Evolutionary conservation across 2,329 filamentous ascomycete species (phyloP), one percentile per base, ranked within the genome.

Genomic region (Fusarium chuoi): DNA sequence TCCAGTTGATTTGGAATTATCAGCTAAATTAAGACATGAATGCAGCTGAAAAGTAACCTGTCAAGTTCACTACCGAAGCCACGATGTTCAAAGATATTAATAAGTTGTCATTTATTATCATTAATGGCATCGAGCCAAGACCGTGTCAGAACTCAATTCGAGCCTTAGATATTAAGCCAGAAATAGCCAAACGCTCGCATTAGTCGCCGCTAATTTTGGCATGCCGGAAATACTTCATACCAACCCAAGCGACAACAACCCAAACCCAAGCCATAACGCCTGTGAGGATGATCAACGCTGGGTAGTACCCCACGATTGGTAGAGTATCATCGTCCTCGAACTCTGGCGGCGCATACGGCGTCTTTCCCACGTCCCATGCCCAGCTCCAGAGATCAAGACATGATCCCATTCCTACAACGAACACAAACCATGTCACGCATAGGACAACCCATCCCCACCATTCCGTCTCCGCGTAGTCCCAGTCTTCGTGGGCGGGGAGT

Each of bases 141-240:
- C 36, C 15, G 18, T 10, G 28, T 35, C 54, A 59, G 49, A 65
- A 56, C 66, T 59, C 65, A 56, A 69, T 58, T 45, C 51, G 24
- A 66, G 44, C 41, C 13, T 26, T 26, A 51, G 35, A 52, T 39
- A 39, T 59, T 18, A 46, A 44, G 36, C 33, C 35, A 56, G 41
- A 17, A 51, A 54, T 42, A 39, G 36, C 52, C 39, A 59, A 61
- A 42, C 26, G 24, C 17, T 41, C 41, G 84, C 75, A 93, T 84
- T 76, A 94, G 79, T 91, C 89, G 38, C 88, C 88, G 64, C 85
- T 89, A 67, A 98, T 97, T 85, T 98, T 98, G 39, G 96, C 96
- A 86, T 99, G 96, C 77, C 95, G 91, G 81, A 99, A 99, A 83
- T 98, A 98, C 82, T 99, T 99, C 96, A 99, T 98, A 30, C 96